A percentile compares a stretch with the other conserved stretches of the same genome.
These are phyloP conservation scores for Nannochloris sp. DNA, from an alignment of 139 green algal genomes.

Conservation along the genomic window DNA sequence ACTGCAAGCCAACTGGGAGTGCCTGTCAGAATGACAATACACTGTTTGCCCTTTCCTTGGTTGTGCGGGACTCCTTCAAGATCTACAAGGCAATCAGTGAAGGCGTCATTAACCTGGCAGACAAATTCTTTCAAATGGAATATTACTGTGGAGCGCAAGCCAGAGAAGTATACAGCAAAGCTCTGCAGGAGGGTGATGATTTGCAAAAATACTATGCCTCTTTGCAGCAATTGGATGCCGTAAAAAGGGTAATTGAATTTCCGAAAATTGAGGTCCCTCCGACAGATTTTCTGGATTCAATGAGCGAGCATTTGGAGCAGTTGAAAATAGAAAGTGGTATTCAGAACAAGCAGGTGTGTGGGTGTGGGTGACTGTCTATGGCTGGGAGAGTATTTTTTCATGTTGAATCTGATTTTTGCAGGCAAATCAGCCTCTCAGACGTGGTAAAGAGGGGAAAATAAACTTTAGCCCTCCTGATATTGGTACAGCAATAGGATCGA, in stretches of 20 bases:
- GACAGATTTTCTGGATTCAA: conserved; percentile 71
- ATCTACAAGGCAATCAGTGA: conserved; percentile 81
- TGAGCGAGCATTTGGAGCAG: conserved; percentile 70
- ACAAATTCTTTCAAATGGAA: conserved; percentile 92
- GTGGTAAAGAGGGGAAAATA: conserved; percentile 21
- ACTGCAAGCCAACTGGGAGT: conserved; percentile 69
- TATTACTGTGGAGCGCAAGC: conserved; percentile 46
- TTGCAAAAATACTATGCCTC: conserved; percentile 34
- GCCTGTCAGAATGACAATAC: conserved; percentile 55
- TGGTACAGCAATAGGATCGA: background rate
- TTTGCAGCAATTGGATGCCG: conserved; percentile 12
- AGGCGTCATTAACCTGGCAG: conserved; percentile 89
- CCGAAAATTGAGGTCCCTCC: conserved; percentile 59
- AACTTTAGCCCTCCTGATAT: conserved; percentile 31
- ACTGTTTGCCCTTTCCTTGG: conserved; percentile 25
- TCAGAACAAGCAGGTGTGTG: no score
- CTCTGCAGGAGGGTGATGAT: conserved; percentile 44
- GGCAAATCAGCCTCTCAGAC: background rate
- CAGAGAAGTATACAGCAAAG: conserved; percentile 76
- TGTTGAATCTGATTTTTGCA: background rate
- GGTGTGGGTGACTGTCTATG: background rate
- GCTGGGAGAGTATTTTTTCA: background rate
- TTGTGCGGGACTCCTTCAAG: conserved; percentile 34
- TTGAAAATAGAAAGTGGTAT: background rate
- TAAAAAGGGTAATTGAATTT: conserved; percentile 44